Percentiles rank a stretch among this genome's conserved stretches.
phyloP scores from a whole-genome alignment of 805 yeast species.

The Metschnikowia cerradonensis region DNA sequence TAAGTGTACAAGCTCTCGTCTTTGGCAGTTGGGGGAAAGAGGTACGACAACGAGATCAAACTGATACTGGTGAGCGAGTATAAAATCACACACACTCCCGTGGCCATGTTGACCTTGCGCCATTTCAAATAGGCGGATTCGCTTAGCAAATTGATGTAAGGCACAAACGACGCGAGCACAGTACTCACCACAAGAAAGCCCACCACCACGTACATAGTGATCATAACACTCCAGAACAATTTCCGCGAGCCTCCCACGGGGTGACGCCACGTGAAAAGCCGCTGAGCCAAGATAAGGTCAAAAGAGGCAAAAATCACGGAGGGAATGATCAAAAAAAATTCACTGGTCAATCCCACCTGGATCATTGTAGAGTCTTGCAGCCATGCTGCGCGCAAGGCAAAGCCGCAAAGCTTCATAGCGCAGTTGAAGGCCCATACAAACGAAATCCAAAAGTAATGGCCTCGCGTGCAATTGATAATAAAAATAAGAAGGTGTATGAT shows the following conservation, averaged over 20 bases:
- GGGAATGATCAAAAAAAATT: constrained; percentile 18
- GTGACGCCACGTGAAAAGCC: constrained; percentile 25
- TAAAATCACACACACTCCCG: constrained; percentile 29
- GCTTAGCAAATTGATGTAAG: constrained; percentile 16
- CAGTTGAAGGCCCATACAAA: constrained; percentile 18
- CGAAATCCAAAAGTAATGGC: constrained; percentile 21
- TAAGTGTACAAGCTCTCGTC: constrained; percentile 53
- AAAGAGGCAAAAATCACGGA: constrained; percentile 17
- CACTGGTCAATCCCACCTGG: constrained; percentile 17
- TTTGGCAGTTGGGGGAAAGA: constrained; percentile 50
- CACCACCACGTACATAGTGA: constrained; percentile 16
- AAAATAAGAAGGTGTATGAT: constrained; percentile 17
- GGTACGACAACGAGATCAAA: constrained; percentile 49
- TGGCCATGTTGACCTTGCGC: constrained; percentile 26
- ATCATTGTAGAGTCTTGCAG: constrained; percentile 13
- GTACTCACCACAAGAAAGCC: constrained; percentile 15
- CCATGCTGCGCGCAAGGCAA: constrained; percentile 18
- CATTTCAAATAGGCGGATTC: constrained; percentile 16
- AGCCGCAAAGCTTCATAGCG: constrained; percentile 14
- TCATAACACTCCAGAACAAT: constrained; percentile 20
- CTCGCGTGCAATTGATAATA: constrained; percentile 16
- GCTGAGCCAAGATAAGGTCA: constrained; percentile 22
- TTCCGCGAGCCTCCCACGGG: constrained; percentile 23
- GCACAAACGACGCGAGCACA: constrained; percentile 16
- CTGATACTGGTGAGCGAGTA: constrained; percentile 53